Evolutionary conservation across 2,329 filamentous ascomycete genomes (phyloP), one percentile per base, ranked within the genome.

Genomic region (Dactylellina parvicollis): DNA sequence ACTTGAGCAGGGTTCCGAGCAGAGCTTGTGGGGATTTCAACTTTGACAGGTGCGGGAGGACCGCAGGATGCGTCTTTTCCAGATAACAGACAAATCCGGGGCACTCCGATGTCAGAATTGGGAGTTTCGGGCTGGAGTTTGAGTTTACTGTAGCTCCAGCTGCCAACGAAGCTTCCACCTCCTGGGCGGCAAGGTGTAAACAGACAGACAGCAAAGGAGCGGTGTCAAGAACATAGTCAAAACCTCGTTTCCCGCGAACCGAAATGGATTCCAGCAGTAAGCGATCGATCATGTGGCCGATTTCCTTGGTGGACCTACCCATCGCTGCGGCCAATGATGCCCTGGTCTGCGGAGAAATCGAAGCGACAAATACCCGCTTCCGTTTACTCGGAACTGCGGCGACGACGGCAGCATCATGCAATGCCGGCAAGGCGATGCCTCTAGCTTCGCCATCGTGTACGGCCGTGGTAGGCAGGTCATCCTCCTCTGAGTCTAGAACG

Each of bases 71-170:
- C 62, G 94, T 98, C 83, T 99, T 98, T 81, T 99, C 95, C 24
- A 94, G 94, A 79, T 99, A 99, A 82, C 95, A 99, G 64, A 99
- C 94, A 93, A 96, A 99, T 5, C 95, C 95, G 0, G 95, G 95
- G 80, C 95, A 99, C 18, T 92, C 92, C 2, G 93, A 93, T 7
- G 93, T 92, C 44, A 99, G 85, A 28, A 94, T 88, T 0, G 92
- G 91, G 74, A 82, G 82, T 77, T 84, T 85, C 2, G 82, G 82
- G 54, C 49, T 44, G 20, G 34, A 47, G 52, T 56, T 38, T 16
- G 38, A 46, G 18, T 22, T 32, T n/a, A 44, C 60, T 78, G 75
- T 65, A 30, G 60, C 24, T 75, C 44, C 76, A 70, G 26, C 52
- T 16, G 60, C 77, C 62, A 80, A 78, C 57, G 80, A 80, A 46